phyloP scores from a whole-genome alignment of 164 flowering plant species.

The Aristolochia fimbriata region DNA sequence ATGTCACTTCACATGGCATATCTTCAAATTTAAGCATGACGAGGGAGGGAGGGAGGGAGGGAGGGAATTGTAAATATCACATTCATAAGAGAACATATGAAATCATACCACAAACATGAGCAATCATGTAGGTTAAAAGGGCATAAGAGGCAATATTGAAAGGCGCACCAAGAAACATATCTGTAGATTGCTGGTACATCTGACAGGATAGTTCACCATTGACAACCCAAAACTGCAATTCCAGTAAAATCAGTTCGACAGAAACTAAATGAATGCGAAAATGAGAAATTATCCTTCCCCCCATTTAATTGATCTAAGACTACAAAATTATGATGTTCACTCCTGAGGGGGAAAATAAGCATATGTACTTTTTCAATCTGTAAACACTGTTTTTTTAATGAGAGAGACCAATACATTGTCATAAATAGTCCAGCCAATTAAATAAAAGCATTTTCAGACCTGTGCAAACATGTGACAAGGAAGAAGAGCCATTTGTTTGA shows the following conservation, averaged over 20 bases:
- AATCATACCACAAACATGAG: conserved; percentile 88
- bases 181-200: conserved; percentile 96
- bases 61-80: too few relatives aligned
- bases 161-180: conserved; percentile 96
- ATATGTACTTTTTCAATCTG: background rate
- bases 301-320: too few relatives aligned
- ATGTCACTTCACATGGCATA: too few relatives aligned
- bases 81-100: background rate
- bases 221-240: conserved; percentile 76
- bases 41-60: too few relatives aligned
- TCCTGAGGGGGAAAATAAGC: background rate
- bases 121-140: conserved; percentile 81
- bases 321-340: too few relatives aligned
- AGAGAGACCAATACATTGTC: background rate
- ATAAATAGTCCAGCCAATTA: background rate
- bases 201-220: conserved; percentile 91
- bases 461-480: conserved; percentile 98
- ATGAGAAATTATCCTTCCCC: too few relatives aligned
- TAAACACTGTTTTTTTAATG: background rate
- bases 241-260: background rate
- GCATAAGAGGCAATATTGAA: conserved; percentile 95
- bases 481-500: conserved; percentile 88
- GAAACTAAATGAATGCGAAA: too few relatives aligned
- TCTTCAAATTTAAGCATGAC: too few relatives aligned
- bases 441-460: conserved; percentile 18